Base-by-base conservation (phyloP, 2,329 filamentous ascomycete genomes). In the Furcasterigmium furcatum region DNA sequence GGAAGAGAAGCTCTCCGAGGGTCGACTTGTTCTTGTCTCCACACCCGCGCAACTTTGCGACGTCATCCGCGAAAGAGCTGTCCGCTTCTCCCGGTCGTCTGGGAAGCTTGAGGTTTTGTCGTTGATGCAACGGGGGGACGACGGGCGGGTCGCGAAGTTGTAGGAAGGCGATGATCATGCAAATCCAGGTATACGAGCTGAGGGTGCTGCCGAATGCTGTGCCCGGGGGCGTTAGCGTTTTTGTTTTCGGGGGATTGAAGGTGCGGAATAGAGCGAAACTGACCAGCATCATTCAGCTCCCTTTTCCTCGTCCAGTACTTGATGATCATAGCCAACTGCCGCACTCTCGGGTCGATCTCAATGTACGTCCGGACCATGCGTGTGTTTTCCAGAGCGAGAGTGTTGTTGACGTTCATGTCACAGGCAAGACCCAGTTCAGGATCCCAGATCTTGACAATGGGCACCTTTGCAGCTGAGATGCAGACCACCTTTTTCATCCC, bases 371-470 rank as follows among this genome's bases (percentile, higher is more conserved):
- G 89, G 58, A 99, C 94, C 91, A 99, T 95, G 42, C 91, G 84
- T 13, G 94, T 99, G 60, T 99, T 99, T 65, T 97, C 91, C 50
- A 99, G 73, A 4, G 94, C 94, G 44, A 95, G 69, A 1, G 91
- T 94, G 58, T 97, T 99, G 72, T 99, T 99, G 70, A 99, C 91
- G 57, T 99, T 99, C 86, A 99, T 94, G 63, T 99, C 94, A 65
- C 91, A 96, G 14, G 91, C 88, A 42, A 99, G 75, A 53, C 85
- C 76, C 46, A 96, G 74, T 64, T 96, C 90, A 4, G 94, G 94
- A 63, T 99, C 94, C 91, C 94, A 99, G 46, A 96, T 88, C 72
- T 97, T 97, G 56, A 99, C 94, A 59, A 99, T 99, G 4, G 94
- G 92, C 13, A 99, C 94, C 67, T 96, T 97, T 48, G 94, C 94